Conservation (phyloP, 2,329 filamentous ascomycete species). For the Amylocarpus encephaloides region DNA sequence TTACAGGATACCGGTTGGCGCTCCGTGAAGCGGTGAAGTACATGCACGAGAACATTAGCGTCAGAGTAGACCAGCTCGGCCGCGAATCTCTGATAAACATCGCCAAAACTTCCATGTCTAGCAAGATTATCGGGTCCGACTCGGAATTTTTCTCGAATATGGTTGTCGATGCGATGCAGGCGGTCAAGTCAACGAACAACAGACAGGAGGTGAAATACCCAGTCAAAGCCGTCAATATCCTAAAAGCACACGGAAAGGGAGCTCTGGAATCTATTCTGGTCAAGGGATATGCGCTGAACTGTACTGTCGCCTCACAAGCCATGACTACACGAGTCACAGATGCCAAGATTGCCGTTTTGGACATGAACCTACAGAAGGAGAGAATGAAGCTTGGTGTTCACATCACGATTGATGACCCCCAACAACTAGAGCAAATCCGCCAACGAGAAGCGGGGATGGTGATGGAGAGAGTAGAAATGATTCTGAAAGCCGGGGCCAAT, state of each 20-base stretch:
- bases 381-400: conserved; percentile 98
- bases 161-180: conserved; percentile 92
- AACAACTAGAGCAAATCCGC: conserved; percentile 95
- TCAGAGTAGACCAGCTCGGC: conserved; percentile 87
- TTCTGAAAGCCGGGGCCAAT: conserved; percentile 93
- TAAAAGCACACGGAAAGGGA: conserved; percentile 97
- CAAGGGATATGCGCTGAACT: conserved; percentile 96
- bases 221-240: conserved; percentile 97
- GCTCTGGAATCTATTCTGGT: conserved; percentile 81
- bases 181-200: conserved; percentile 90
- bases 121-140: conserved; percentile 95
- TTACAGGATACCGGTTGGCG: conserved; percentile 93
- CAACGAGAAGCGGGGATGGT: conserved; percentile 90
- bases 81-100: conserved; percentile 89
- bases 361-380: conserved; percentile 99
- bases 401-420: conserved; percentile 94
- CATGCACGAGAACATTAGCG: conserved; percentile 97
- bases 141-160: conserved; percentile 96
- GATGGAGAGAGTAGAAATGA: conserved; percentile 91
- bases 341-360: conserved; percentile 92
- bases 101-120: conserved; percentile 98
- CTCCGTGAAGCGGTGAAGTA: conserved; percentile 96
- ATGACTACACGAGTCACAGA: conserved; percentile 91
- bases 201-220: conserved; percentile 91
- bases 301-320: conserved; percentile 94